Evolutionary conservation across 495 filamentous ascomycete genomes (phyloP).

Genomic region (Penicillium arizonense): DNA sequence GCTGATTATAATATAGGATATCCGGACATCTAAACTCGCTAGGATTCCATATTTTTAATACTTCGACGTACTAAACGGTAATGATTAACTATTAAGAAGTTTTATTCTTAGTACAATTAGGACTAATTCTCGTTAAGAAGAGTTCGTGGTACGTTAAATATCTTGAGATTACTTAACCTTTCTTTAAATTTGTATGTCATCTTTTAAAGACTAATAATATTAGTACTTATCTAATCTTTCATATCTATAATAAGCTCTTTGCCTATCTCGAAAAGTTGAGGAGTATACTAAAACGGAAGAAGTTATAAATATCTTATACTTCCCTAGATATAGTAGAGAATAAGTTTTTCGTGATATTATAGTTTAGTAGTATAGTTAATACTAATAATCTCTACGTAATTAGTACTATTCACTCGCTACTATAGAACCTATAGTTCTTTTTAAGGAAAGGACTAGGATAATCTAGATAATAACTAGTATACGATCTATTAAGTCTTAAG

Average conservation of each 20-base stretch:
- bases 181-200: constrained; percentile 8
- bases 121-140: too few relatives aligned
- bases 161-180: constrained; percentile 7
- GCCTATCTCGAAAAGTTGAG: not conserved
- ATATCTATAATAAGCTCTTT: constrained; percentile 7
- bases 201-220: constrained; percentile 9
- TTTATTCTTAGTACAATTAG: constrained; percentile 1
- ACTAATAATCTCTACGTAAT: too few relatives aligned
- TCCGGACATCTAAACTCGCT: too few relatives aligned
- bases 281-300: not conserved
- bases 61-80: too few relatives aligned
- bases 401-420: constrained; percentile 9
- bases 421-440: constrained; percentile 15
- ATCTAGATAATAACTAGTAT: constrained; percentile 3
- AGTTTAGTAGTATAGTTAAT: constrained; percentile 9
- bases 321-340: not conserved
- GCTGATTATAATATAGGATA: too few relatives aligned
- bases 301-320: constrained; percentile 12
- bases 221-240: constrained; percentile 10
- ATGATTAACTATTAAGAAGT: too few relatives aligned
- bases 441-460: constrained; percentile 12
- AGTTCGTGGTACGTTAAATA: constrained; percentile 9
- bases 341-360: constrained; percentile 13
- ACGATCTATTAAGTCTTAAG: constrained; percentile 2
- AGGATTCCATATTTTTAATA: too few relatives aligned